Percentiles rank a stretch among this genome's conserved stretches.
phyloP scores from a whole-genome alignment of 768 basidiomycete genomes.

The Mrakia frigida region DNA sequence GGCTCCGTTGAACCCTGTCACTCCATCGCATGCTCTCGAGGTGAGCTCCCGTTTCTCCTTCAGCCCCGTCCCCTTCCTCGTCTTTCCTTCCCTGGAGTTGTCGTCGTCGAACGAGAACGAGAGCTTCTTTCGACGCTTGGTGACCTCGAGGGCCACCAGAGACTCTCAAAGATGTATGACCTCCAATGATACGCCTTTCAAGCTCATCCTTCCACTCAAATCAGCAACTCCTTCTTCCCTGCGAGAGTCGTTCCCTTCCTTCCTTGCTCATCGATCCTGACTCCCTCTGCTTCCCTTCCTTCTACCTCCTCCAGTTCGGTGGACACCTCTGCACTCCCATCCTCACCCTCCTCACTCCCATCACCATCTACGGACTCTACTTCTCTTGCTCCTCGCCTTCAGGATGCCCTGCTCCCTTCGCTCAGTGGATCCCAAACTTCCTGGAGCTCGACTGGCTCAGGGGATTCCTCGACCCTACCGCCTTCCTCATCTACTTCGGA shows the following conservation, averaged over 20 bases:
- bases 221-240: too few relatives aligned
- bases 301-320: constrained; percentile 36
- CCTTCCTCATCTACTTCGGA: constrained; percentile 65
- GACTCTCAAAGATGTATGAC: too few relatives aligned
- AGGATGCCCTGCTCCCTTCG: constrained; percentile 40
- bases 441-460: constrained; percentile 45
- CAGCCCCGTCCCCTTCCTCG: not conserved
- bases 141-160: too few relatives aligned
- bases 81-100: not conserved
- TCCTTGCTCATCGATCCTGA: not conserved
- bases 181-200: too few relatives aligned
- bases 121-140: not conserved
- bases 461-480: constrained; percentile 75
- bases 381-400: constrained; percentile 42
- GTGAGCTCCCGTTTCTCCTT: constrained; percentile 7
- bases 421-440: constrained; percentile 3
- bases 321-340: constrained; percentile 39
- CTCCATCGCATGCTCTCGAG: constrained; percentile 26
- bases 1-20: constrained; percentile 15
- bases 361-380: constrained; percentile 41
- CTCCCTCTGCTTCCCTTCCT: not conserved
- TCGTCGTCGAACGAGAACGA: not conserved
- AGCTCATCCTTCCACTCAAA: too few relatives aligned
- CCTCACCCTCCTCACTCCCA: constrained; percentile 39
- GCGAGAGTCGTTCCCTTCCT: too few relatives aligned